phyloP scores from a whole-genome alignment of 306 rosid genomes.

The Cucumis melo region DNA sequence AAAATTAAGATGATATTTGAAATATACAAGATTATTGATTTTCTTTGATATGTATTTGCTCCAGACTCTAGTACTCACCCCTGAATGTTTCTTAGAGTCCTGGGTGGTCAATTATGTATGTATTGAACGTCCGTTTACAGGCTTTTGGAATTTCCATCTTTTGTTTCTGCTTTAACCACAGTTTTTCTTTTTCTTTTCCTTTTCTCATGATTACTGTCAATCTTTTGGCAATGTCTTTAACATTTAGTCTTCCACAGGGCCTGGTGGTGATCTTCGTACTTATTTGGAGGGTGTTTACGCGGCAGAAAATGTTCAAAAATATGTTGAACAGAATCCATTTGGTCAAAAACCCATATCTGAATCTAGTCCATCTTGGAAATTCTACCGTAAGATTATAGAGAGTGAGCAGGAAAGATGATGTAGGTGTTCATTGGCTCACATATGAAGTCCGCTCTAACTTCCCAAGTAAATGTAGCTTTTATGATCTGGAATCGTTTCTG shows the following conservation, averaged over 20 bases:
- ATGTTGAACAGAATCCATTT: slow-evolving; percentile 49
- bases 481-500: not conserved
- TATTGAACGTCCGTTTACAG: not conserved
- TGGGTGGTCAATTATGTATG: not conserved
- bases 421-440: not conserved
- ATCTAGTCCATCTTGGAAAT: slow-evolving; percentile 41
- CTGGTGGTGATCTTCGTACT: slow-evolving; percentile 55
- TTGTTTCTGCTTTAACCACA: not conserved
- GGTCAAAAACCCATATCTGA: slow-evolving; percentile 60
- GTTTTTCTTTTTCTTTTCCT: not conserved
- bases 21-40: not conserved
- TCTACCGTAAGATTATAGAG: slow-evolving; percentile 20
- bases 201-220: not conserved
- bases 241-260: slow-evolving; percentile 34
- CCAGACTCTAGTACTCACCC: not conserved
- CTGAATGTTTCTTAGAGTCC: not conserved
- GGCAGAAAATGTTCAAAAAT: slow-evolving; percentile 51
- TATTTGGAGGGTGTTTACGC: slow-evolving; percentile 44
- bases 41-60: not conserved
- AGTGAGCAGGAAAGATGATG: not conserved
- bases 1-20: not conserved
- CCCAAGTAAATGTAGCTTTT: not conserved
- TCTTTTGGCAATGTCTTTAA: not conserved
- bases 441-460: not conserved
- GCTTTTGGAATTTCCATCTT: not conserved